phyloP scores from a whole-genome alignment of 768 basidiomycete genomes.

The Gelatoporia subvermispora region DNA sequence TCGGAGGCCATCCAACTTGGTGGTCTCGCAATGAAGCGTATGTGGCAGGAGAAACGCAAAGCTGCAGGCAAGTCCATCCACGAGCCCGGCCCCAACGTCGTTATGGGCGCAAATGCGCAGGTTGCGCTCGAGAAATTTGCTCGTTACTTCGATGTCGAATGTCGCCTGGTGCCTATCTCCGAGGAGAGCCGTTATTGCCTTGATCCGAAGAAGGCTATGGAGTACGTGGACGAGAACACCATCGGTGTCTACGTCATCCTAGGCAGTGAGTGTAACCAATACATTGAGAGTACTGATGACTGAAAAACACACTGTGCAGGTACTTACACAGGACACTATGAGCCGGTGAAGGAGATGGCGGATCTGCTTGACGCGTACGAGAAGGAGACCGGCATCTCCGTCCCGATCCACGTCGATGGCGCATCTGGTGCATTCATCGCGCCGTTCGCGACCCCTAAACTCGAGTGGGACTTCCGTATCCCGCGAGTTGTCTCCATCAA shows the following conservation, averaged over 20 bases:
- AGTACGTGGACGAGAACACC: slow-evolving; percentile 66
- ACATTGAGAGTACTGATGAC: slow-evolving; percentile 13
- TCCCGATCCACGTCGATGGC: slow-evolving; percentile 44
- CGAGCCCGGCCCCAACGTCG: slow-evolving; percentile 60
- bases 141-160: slow-evolving; percentile 63
- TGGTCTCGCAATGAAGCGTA: slow-evolving; percentile 66
- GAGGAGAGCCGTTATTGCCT: slow-evolving; percentile 74
- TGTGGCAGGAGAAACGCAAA: slow-evolving; percentile 67
- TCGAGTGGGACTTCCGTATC: slow-evolving; percentile 56
- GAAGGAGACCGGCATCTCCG: slow-evolving; percentile 35
- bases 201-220: slow-evolving; percentile 59
- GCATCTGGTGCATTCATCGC: slow-evolving; percentile 62
- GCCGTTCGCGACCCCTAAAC: slow-evolving; percentile 51
- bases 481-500: slow-evolving; percentile 58
- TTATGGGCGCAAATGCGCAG: slow-evolving; percentile 67
- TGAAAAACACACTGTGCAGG: slow-evolving; percentile 12
- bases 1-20: slow-evolving; percentile 72
- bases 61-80: slow-evolving; percentile 60
- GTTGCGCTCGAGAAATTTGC: slow-evolving; percentile 71
- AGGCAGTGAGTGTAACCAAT: slow-evolving; percentile 32
- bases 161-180: slow-evolving; percentile 57
- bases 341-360: slow-evolving; percentile 83
- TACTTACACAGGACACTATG: slow-evolving; percentile 56
- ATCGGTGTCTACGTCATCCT: slow-evolving; percentile 65
- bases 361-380: slow-evolving; percentile 62